A percentile compares a stretch with the other conserved stretches of the same genome.
Evolutionary conservation across 371 early-diverging fungal species (phyloP).

Genomic region (Dinochytrium kinnereticum): DNA sequence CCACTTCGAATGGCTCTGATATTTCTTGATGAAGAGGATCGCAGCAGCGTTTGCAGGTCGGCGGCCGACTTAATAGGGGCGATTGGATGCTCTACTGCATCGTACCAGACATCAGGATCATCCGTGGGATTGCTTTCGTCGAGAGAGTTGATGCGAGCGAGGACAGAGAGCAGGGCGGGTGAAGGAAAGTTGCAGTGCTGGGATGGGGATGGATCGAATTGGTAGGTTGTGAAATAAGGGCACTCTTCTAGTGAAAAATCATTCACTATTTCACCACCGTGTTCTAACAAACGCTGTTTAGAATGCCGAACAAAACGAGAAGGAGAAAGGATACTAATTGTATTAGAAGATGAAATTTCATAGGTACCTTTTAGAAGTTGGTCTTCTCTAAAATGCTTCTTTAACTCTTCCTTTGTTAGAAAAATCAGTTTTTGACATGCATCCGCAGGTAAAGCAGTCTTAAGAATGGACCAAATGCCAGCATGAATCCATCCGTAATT

Average conservation of each 20-base stretch:
- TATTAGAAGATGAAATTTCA: no score
- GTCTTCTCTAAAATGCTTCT: slow-evolving; percentile 28
- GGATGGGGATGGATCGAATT: slow-evolving; percentile 13
- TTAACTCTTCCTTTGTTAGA: slow-evolving; percentile 42
- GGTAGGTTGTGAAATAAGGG: slow-evolving; percentile 7
- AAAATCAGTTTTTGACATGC: slow-evolving; percentile 47
- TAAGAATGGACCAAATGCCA: slow-evolving; percentile 53
- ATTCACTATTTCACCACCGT: not conserved
- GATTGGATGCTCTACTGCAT: slow-evolving; percentile 24
- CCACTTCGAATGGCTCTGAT: not conserved
- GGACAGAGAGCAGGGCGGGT: not conserved
- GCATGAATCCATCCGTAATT: slow-evolving; percentile 60
- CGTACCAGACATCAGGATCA: slow-evolving; percentile 32
- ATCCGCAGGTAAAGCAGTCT: slow-evolving; percentile 43
- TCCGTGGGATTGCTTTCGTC: slow-evolving; percentile 12
- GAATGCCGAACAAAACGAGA: no score
- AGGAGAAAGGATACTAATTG: no score
- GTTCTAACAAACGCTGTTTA: not conserved
- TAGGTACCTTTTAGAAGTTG: slow-evolving; percentile 36
- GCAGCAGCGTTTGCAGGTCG: slow-evolving; percentile 15
- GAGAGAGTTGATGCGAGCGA: not conserved
- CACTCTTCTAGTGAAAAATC: not conserved
- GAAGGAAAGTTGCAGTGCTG: slow-evolving; percentile 9
- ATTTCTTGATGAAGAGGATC: slow-evolving; percentile 6
- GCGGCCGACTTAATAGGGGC: slow-evolving; percentile 15